phyloP scores from a whole-genome alignment of 2,329 filamentous ascomycete species.

The Ophiostoma angusticollis region DNA sequence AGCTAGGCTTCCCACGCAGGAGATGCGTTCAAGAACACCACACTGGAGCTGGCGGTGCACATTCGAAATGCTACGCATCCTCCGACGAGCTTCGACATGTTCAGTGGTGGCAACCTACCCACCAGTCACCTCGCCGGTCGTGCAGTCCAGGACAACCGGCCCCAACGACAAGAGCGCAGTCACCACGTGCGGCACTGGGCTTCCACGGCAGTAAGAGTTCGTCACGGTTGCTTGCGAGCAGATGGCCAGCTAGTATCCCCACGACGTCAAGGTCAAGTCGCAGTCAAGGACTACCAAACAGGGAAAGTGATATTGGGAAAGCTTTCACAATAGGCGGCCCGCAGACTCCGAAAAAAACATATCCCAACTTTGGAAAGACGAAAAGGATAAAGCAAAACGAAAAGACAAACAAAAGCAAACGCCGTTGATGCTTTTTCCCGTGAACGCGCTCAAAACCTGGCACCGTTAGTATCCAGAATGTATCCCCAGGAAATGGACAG shows the following conservation, averaged over 20 bases:
- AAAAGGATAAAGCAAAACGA: not conserved
- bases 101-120: slow-evolving; percentile 44
- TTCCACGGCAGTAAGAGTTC: slow-evolving; percentile 31
- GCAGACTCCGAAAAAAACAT: not conserved
- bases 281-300: too few species aligned
- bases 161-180: too few species aligned
- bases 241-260: slow-evolving; percentile 47
- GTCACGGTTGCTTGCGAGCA: slow-evolving; percentile 41
- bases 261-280: slow-evolving; percentile 38
- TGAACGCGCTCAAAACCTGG: slow-evolving; percentile 3
- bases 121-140: slow-evolving; percentile 45
- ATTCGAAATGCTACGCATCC: slow-evolving; percentile 43
- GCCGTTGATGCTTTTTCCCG: not conserved
- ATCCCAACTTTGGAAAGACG: not conserved
- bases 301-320: not conserved
- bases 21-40: slow-evolving; percentile 43
- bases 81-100: slow-evolving; percentile 52
- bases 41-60: slow-evolving; percentile 53
- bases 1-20: too few species aligned
- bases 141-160: too few species aligned
- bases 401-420: not conserved
- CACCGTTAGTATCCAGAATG: not conserved
- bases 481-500: not conserved
- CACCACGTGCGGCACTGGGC: too few species aligned
- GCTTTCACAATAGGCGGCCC: not conserved